These are phyloP conservation scores for Mycena metata DNA, from an alignment of 768 basidiomycete species.

Conservation along the genomic window DNA sequence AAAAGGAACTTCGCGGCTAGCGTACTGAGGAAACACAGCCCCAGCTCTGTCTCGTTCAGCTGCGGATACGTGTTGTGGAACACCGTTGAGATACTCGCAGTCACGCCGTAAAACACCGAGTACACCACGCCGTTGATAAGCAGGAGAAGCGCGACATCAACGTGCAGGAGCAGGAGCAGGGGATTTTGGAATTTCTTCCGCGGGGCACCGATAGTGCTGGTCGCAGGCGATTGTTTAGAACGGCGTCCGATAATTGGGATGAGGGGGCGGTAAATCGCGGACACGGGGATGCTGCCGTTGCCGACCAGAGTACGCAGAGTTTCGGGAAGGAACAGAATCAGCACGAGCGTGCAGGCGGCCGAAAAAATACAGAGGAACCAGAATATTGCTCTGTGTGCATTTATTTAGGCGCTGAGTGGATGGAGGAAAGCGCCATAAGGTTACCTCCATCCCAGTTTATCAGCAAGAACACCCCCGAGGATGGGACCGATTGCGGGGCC, in stretches of 20 bases:
- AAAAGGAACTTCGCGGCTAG: not conserved
- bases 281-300: slow-evolving; percentile 63
- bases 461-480: slow-evolving; percentile 72
- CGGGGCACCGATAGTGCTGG: slow-evolving; percentile 43
- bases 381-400: slow-evolving; percentile 62
- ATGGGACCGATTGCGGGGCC: slow-evolving; percentile 77
- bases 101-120: slow-evolving; percentile 71
- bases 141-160: slow-evolving; percentile 68
- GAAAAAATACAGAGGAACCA: slow-evolving; percentile 71
- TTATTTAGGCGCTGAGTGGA: slow-evolving; percentile 1
- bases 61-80: slow-evolving; percentile 71
- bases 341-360: slow-evolving; percentile 58
- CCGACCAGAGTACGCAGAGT: slow-evolving; percentile 68
- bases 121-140: slow-evolving; percentile 64
- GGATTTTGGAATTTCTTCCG: slow-evolving; percentile 62
- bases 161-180: slow-evolving; percentile 65
- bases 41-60: slow-evolving; percentile 74
- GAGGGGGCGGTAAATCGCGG: slow-evolving; percentile 64
- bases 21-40: slow-evolving; percentile 75
- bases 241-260: slow-evolving; percentile 60
- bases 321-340: slow-evolving; percentile 68
- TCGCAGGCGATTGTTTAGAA: slow-evolving; percentile 38
- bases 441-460: slow-evolving; percentile 76
- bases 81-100: slow-evolving; percentile 71
- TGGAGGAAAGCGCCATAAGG: slow-evolving; percentile 13